Conservation (phyloP, 495 filamentous ascomycete species). For the Rusavskia elegans region DNA sequence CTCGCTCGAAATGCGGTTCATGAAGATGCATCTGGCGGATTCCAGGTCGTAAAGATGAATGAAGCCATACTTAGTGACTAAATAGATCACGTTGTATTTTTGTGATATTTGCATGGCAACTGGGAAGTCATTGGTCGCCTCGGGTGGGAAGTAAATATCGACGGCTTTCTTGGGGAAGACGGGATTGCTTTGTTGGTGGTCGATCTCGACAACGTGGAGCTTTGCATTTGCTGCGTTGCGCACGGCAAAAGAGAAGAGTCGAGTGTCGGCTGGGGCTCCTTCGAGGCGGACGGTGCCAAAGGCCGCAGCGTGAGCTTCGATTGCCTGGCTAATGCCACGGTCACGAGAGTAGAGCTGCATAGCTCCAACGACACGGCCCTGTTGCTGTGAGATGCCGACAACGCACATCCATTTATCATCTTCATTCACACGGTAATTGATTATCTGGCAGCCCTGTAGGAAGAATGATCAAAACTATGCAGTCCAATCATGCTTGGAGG, state of each 20-base stretch:
- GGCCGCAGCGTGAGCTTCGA: constrained; percentile 92
- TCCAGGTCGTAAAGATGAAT: constrained; percentile 98
- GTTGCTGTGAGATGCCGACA: constrained; percentile 84
- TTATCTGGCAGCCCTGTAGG: constrained; percentile 80
- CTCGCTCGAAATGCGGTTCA: constrained; percentile 98
- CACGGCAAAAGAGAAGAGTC: constrained; percentile 93
- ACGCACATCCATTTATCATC: constrained; percentile 98
- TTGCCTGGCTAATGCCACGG: constrained; percentile 89
- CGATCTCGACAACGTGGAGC: constrained; percentile 94
- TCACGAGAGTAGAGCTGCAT: constrained; percentile 97
- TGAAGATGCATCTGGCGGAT: constrained; percentile 94
- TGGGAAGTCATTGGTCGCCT: constrained; percentile 91
- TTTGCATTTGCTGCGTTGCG: constrained; percentile 77
- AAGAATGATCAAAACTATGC: constrained; percentile 7
- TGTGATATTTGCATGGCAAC: constrained; percentile 95
- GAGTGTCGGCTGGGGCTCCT: constrained; percentile 75
- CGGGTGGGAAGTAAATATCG: constrained; percentile 91
- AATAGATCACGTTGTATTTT: constrained; percentile 88
- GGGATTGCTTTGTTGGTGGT: constrained; percentile 77
- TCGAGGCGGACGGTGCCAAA: constrained; percentile 85
- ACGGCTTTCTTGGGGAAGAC: constrained; percentile 87
- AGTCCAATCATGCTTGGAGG: not conserved
- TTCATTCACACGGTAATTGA: constrained; percentile 94
- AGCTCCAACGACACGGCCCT: constrained; percentile 82
- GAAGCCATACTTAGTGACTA: constrained; percentile 98